Evolutionary conservation across 768 basidiomycete species (phyloP), one percentile per base, ranked within the genome.

Genomic region (Suillus paluster): DNA sequence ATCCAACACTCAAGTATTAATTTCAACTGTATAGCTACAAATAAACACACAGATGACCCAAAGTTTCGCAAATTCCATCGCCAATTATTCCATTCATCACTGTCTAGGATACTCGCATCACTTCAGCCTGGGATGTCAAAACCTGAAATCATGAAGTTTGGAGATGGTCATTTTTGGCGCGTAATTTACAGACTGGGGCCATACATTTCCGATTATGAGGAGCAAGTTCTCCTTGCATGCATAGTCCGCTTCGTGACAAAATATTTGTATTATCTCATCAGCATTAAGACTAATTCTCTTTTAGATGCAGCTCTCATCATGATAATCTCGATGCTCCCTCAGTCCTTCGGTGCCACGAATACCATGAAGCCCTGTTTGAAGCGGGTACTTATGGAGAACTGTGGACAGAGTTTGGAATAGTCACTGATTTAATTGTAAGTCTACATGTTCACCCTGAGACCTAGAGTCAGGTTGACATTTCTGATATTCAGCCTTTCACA

Each of bases 361-460:
- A 58, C 45, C 19, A 21, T 11, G 49, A 59, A 27, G 21, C 36
- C 4, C 5, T 59, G 21, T 19, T 59, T 53, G 58, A 59, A 30
- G 45, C 3, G 5, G 30, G 30, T 23, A 45, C 30, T 59, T 30
- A 30, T 21, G 58, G 55, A 21, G 60, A 38, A 1, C 57, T 78
- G 3, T 79, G 78, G 75, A 68, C 71, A 46, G 68, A 69, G 0
- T 78, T 72, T 62, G 77, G 79, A 0, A 68, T 79, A 55, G 59
- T 69, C 58, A 59, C 27, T 3, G 73, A 78, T 50, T 59, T 80
- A 34, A 46, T 75, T 9, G 79, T 79, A 60, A 33, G 72, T 71
- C 38, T 45, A 7, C 30, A 30, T 30, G 6, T 59, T 30, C 23
- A 34, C 36, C 19, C 46, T 36, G 23, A 50, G 1, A 27, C n/a